Evolutionary conservation across 331 rosid species (phyloP).

Genomic region (Telfairia occidentalis): DNA sequence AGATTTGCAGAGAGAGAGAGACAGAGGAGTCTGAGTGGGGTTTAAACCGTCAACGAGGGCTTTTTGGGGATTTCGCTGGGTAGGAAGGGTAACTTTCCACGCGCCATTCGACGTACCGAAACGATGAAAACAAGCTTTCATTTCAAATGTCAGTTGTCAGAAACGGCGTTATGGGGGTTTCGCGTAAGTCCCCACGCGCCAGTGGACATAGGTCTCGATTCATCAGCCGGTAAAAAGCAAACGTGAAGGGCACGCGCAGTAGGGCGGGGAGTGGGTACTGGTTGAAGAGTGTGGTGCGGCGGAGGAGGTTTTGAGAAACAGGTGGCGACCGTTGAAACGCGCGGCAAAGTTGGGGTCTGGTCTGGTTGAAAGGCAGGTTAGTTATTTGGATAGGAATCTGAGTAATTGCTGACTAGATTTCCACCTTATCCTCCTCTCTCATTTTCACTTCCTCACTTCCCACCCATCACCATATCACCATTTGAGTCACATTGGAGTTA

Average conservation of each 20-base stretch:
- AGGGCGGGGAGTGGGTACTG: background rate
- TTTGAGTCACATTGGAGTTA: too few relatives aligned
- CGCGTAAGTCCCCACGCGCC: background rate
- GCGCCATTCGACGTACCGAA: background rate
- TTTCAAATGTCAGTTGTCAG: too few relatives aligned
- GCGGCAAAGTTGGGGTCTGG: background rate
- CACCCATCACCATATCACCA: too few relatives aligned
- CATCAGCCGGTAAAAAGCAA: background rate
- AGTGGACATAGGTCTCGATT: background rate
- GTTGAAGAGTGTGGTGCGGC: background rate
- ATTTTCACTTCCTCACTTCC: background rate
- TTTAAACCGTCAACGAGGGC: background rate
- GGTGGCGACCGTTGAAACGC: constrained; percentile 8
- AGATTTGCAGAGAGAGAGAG: background rate
- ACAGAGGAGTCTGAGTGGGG: background rate
- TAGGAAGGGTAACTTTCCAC: background rate
- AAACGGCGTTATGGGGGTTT: background rate
- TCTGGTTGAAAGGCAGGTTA: background rate
- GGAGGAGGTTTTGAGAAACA: background rate
- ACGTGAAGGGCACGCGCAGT: background rate
- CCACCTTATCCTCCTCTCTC: background rate
- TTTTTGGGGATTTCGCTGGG: background rate
- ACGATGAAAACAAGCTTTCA: background rate
- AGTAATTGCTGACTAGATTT: constrained; percentile 10
- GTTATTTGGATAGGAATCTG: constrained; percentile 11